Evolutionary conservation across 2,329 filamentous ascomycete genomes (phyloP).

Genomic region (Nothopassalora personata): DNA sequence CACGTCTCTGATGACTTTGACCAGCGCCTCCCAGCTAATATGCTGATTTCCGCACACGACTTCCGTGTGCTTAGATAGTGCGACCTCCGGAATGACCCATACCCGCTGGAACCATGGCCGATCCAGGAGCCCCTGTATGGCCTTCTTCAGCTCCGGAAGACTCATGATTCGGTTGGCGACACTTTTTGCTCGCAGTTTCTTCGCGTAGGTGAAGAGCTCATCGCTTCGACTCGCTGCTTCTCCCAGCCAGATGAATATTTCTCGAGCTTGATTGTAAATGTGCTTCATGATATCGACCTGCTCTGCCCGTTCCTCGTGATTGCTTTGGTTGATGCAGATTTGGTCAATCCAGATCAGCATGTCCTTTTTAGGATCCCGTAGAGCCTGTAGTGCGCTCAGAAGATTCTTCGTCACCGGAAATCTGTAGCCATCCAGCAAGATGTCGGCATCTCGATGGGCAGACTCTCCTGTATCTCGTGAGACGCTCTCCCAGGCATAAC

Average conservation of each 20-base stretch:
- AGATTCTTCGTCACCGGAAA: slow-evolving; percentile 30
- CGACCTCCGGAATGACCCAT: slow-evolving; percentile 28
- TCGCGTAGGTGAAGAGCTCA: slow-evolving; percentile 27
- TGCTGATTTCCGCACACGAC: slow-evolving; percentile 17
- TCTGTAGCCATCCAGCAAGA: slow-evolving; percentile 27
- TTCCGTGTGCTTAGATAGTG: slow-evolving; percentile 19
- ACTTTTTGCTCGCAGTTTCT: slow-evolving; percentile 21
- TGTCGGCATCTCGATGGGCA: slow-evolving; percentile 19
- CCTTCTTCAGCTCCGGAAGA: slow-evolving; percentile 23
- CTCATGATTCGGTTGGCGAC: slow-evolving; percentile 19
- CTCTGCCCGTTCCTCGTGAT: slow-evolving; percentile 28
- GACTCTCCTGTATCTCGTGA: slow-evolving; percentile 19
- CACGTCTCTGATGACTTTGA: slow-evolving; percentile 25
- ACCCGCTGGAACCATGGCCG: slow-evolving; percentile 29
- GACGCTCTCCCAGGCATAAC: slow-evolving; percentile 28
- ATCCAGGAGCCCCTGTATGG: slow-evolving; percentile 26
- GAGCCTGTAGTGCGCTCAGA: slow-evolving; percentile 20
- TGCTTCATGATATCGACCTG: slow-evolving; percentile 35
- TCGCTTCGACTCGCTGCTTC: slow-evolving; percentile 24
- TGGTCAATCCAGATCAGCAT: slow-evolving; percentile 30
- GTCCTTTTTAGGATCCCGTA: slow-evolving; percentile 24
- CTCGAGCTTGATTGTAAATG: slow-evolving; percentile 29
- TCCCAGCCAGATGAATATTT: slow-evolving; percentile 28
- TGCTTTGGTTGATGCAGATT: slow-evolving; percentile 33
- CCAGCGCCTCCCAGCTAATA: slow-evolving; percentile 21